These are phyloP conservation scores for Leucosporidium yakuticum DNA, from an alignment of 768 basidiomycete genomes.

Conservation along the genomic window DNA sequence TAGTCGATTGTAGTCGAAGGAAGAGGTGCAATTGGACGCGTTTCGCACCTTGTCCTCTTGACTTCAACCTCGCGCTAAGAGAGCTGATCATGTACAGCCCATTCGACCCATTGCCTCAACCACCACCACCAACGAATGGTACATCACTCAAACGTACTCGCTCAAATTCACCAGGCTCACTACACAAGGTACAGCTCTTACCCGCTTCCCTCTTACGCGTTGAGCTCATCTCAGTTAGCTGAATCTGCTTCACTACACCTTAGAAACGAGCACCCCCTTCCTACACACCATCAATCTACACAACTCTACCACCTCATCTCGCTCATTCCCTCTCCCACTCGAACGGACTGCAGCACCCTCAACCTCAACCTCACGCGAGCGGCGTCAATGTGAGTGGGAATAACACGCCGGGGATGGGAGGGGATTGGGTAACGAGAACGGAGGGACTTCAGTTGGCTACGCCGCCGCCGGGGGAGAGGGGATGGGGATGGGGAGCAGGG, in stretches of 20 bases:
- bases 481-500: not conserved
- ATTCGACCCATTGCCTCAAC: not conserved
- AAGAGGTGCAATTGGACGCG: not conserved
- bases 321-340: slow-evolving; percentile 5
- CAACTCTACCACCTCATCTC: not conserved
- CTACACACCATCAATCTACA: not conserved
- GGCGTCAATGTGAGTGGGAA: not conserved
- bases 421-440: slow-evolving; percentile 20
- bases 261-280: slow-evolving; percentile 6
- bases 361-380: not conserved
- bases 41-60: not conserved
- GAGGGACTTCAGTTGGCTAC: slow-evolving; percentile 14
- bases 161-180: slow-evolving; percentile 3
- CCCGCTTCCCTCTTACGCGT: not conserved
- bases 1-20: not conserved
- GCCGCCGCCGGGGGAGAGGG: not conserved
- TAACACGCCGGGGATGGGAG: not conserved
- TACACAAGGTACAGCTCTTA: slow-evolving; percentile 9
- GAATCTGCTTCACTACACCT: not conserved
- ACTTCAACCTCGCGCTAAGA: not conserved
- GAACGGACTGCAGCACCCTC: not conserved
- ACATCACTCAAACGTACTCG: slow-evolving; percentile 15
- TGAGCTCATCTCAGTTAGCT: not conserved
- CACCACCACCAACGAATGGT: not conserved
- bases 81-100: not conserved